Percentiles rank a stretch among this genome's conserved stretches.
Evolutionary conservation across 345 rosid species (phyloP).

Genomic region (Eucalyptus erythrocorys): DNA sequence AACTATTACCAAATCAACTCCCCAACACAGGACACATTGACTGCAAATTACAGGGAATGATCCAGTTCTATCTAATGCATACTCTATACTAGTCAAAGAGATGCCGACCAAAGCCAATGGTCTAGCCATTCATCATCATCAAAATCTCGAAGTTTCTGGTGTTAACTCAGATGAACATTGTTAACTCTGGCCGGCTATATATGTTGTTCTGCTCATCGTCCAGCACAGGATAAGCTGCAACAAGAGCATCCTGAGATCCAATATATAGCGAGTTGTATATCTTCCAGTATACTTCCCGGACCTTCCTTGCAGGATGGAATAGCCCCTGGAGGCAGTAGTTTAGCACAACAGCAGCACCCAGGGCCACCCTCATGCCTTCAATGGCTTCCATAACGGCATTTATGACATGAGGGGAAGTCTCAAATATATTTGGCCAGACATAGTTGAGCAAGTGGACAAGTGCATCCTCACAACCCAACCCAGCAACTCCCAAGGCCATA

Average conservation of each 20-base stretch:
- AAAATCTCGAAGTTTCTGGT: background rate
- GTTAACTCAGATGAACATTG: slow-evolving; percentile 45
- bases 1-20: background rate
- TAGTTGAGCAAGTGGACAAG: slow-evolving; percentile 79
- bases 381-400: slow-evolving; percentile 99
- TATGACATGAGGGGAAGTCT: slow-evolving; percentile 97
- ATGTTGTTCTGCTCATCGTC: slow-evolving; percentile 72
- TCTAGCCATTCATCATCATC: background rate
- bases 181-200: slow-evolving; percentile 87
- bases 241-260: slow-evolving; percentile 89
- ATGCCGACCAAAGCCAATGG: background rate
- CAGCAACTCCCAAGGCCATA: slow-evolving; percentile 98
- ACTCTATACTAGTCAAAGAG: background rate
- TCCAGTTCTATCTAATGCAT: background rate
- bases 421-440: slow-evolving; percentile 98
- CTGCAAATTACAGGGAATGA: background rate
- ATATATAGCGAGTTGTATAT: slow-evolving; percentile 93
- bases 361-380: slow-evolving; percentile 94
- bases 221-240: slow-evolving; percentile 81
- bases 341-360: slow-evolving; percentile 78
- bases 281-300: slow-evolving; percentile 99
- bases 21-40: background rate
- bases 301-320: slow-evolving; percentile 97
- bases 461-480: slow-evolving; percentile 98
- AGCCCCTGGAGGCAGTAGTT: slow-evolving; percentile 97